Evolutionary conservation across 139 green algal genomes (phyloP).

Genomic region (Eudorina sp.): DNA sequence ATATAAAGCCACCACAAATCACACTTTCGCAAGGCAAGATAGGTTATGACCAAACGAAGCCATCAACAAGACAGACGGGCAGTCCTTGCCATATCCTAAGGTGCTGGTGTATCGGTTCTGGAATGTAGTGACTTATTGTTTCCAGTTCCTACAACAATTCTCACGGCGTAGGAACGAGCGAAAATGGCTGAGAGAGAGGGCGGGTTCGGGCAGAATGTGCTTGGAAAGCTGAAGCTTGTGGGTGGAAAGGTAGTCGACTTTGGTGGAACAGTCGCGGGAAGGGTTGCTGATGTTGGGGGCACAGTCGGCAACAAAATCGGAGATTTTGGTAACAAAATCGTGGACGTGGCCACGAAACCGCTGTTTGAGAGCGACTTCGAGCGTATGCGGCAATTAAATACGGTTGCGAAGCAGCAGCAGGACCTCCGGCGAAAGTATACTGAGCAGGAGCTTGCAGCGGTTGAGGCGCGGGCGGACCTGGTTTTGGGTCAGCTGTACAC

Average conservation of each 20-base stretch:
- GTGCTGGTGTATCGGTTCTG: neutral
- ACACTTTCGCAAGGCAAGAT: too few relatives aligned
- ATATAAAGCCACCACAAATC: too few relatives aligned
- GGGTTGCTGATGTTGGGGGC: conserved; percentile 27
- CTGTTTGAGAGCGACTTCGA: conserved; percentile 53
- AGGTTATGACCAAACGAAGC: too few relatives aligned
- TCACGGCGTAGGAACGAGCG: neutral
- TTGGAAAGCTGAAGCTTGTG: conserved; percentile 41
- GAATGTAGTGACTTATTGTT: conserved; percentile 16
- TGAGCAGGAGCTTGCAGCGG: conserved; percentile 46
- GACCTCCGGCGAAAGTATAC: conserved; percentile 46
- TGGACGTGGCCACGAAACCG: neutral
- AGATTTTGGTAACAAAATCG: conserved; percentile 34
- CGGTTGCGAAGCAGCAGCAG: conserved; percentile 50
- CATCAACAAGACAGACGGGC: too few relatives aligned
- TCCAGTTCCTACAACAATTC: neutral
- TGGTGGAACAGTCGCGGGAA: conserved; percentile 18
- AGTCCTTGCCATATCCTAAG: too few relatives aligned
- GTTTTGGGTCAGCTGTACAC: conserved; percentile 54
- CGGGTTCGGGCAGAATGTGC: conserved; percentile 40
- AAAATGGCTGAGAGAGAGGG: conserved; percentile 12
- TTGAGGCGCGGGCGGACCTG: conserved; percentile 47
- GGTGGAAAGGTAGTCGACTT: conserved; percentile 43
- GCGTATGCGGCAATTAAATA: conserved; percentile 39
- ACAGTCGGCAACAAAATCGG: conserved; percentile 51